Evolutionary conservation across 2,329 filamentous ascomycete genomes (phyloP), one percentile per base, ranked within the genome.

Genomic region (Chalaropsis ovoidea): DNA sequence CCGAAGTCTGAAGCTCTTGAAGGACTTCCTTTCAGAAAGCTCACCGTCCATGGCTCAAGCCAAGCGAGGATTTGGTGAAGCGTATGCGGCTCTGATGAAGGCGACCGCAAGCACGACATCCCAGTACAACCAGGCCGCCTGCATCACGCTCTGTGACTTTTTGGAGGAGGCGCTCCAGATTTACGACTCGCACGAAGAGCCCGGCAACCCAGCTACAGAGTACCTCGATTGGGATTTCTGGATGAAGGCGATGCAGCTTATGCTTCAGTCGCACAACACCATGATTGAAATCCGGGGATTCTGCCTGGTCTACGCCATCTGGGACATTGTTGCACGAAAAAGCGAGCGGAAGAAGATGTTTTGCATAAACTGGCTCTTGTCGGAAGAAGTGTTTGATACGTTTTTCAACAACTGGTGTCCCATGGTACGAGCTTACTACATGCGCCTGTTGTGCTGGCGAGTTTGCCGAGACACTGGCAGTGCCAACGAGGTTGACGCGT

Each of bases 381-480:
- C 86, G 6, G 86, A 88, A 64, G 80, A 86, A 31, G 82, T 87
- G 1, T 96, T 96, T 73, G 85, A 89, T 72, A 84, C 83, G 68
- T 86, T 90, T 68, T 96, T 96, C 76, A 93, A 88, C 72, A 90
- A 96, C 72, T 96, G 92, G 91, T 95, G 90, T 72, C 90, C 92
- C 0, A 95, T 96, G 92, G 90, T 96, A 24, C 84, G 92, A 68
- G 88, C 90, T 15, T 96, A 96, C 74, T 96, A 87, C 73, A 94
- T 95, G 82, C 89, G 92, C 60, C 77, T 96, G 62, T 76, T 96
- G 24, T 95, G 90, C 75, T 96, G 92, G 92, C 84, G 91, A 67
- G 79, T 96, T 61, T 93, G 88, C 69, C 82, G 92, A 69, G 88
- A 88, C 71, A 83, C 86, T 63, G 89, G 86, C 17, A 82, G 81